Percentiles rank a stretch among this genome's conserved stretches.
Conservation (phyloP, 2,329 filamentous ascomycete species). For the Cytospora mali region DNA sequence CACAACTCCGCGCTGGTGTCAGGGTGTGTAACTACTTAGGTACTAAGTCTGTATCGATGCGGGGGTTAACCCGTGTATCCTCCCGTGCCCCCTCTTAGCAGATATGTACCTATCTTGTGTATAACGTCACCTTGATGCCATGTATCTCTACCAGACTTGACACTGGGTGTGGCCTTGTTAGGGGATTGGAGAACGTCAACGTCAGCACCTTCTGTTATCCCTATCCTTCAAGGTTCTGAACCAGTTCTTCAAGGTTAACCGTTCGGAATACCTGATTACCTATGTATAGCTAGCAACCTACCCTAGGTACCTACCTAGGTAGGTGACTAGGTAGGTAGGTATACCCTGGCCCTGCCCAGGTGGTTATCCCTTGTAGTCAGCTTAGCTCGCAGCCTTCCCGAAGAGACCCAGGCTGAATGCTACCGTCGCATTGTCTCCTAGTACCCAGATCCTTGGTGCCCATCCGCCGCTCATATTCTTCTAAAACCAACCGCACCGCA, state of each 20-base stretch:
- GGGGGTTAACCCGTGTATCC: neutral
- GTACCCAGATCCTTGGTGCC: constrained; percentile 22
- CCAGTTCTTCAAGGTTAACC: too few species aligned
- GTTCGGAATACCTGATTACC: too few species aligned
- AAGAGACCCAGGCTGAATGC: neutral
- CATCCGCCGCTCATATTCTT: constrained; percentile 10
- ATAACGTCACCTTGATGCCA: neutral
- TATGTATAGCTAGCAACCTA: too few species aligned
- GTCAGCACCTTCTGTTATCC: neutral
- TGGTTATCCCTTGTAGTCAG: neutral
- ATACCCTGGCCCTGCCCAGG: too few species aligned
- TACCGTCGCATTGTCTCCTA: constrained; percentile 14
- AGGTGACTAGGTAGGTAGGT: too few species aligned
- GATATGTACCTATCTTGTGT: neutral
- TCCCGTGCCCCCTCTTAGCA: neutral
- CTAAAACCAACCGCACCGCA: constrained; percentile 1
- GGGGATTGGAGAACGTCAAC: neutral
- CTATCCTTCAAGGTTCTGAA: too few species aligned
- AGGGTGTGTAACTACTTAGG: neutral
- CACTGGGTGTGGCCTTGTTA: neutral
- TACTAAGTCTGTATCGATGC: neutral
- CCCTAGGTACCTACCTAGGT: too few species aligned
- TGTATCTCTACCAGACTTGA: neutral
- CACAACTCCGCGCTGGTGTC: too few species aligned
- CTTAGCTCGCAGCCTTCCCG: neutral